Evolutionary conservation across 208 protist genomes (phyloP).

Genomic region (Leishmania aethiopica): DNA sequence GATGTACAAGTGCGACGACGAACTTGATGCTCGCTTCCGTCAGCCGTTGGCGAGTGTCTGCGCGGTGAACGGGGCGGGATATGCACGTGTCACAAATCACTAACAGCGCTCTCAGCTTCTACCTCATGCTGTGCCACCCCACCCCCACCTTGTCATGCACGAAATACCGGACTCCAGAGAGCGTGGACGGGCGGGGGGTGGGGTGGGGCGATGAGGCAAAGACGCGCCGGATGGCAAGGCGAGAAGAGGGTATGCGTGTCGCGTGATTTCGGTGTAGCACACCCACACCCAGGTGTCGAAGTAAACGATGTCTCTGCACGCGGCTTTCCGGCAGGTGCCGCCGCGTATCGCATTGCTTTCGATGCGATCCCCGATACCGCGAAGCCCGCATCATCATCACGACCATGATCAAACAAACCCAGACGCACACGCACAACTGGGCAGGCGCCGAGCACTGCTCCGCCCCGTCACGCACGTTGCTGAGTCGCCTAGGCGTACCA

Average conservation of each 20-base stretch:
- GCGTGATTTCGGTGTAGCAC: background rate
- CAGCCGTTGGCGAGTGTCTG: background rate
- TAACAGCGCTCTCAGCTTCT: background rate
- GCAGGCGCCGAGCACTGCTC: background rate
- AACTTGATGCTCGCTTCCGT: background rate
- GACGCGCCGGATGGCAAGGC: background rate
- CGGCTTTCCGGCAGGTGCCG: background rate
- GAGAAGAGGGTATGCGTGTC: background rate
- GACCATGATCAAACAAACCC: slow-evolving; percentile 1
- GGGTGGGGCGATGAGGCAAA: background rate
- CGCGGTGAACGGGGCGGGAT: background rate
- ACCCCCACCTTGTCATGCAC: background rate
- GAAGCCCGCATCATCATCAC: background rate
- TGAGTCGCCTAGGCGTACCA: background rate
- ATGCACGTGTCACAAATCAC: background rate
- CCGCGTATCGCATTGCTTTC: background rate
- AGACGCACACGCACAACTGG: background rate
- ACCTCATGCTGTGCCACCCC: background rate
- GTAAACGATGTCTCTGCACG: background rate
- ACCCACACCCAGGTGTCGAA: background rate
- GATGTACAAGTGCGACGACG: background rate
- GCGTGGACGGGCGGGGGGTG: background rate
- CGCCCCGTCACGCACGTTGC: background rate
- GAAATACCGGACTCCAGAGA: background rate
- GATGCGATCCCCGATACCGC: background rate